These are phyloP conservation scores for Kalaharituber pfeilii DNA, from an alignment of 2,329 filamentous ascomycete genomes.

Conservation along the genomic window DNA sequence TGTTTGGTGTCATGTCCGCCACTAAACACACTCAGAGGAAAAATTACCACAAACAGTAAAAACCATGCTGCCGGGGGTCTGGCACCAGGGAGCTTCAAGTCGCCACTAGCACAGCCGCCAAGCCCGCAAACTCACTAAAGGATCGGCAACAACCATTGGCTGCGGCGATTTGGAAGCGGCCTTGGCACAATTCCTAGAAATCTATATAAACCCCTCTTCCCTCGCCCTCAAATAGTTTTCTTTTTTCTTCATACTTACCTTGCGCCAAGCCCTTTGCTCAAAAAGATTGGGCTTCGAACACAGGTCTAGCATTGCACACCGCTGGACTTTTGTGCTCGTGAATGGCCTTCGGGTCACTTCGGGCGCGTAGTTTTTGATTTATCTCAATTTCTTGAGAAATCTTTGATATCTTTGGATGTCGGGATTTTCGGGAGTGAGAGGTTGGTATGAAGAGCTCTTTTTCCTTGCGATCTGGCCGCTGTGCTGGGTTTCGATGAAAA, in stretches of 20 bases:
- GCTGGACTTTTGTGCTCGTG: not conserved
- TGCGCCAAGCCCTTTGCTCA: not conserved
- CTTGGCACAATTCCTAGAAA: too few relatives aligned
- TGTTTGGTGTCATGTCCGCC: too few relatives aligned
- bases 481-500: not conserved
- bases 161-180: too few relatives aligned
- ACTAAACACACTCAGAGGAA: too few relatives aligned
- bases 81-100: too few relatives aligned
- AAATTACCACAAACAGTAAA: too few relatives aligned
- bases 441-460: not conserved
- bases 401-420: not conserved
- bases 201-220: not conserved
- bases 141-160: too few relatives aligned
- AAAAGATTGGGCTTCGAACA: not conserved
- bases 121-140: too few relatives aligned
- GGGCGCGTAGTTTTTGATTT: conserved; percentile 1
- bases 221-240: not conserved
- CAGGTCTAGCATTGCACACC: not conserved
- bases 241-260: conserved; percentile 1
- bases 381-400: not conserved
- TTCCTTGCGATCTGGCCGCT: not conserved
- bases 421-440: too few relatives aligned
- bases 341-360: conserved; percentile 1
- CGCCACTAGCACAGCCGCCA: too few relatives aligned
- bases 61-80: too few relatives aligned